Evolutionary conservation across 2,329 filamentous ascomycete species (phyloP).

Genomic region (Orbilia oligospora): DNA sequence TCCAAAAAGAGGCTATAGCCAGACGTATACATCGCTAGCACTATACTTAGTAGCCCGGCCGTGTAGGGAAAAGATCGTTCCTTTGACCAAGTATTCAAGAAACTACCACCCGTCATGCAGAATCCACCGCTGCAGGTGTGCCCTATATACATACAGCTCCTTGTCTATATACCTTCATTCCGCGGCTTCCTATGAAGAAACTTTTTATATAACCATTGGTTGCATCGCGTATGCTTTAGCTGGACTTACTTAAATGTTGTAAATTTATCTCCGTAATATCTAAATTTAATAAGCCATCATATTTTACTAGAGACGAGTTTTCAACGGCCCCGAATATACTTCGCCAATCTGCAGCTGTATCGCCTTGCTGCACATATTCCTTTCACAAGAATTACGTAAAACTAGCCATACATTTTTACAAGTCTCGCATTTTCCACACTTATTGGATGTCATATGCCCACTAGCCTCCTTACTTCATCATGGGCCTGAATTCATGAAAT

Average conservation of each 20-base stretch:
- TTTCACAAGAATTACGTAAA: background rate
- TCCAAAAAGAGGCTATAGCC: background rate
- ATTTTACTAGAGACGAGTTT: background rate
- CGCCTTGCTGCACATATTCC: background rate
- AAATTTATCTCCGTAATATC: no score
- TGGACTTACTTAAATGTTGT: no score
- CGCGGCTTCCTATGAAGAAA: no score
- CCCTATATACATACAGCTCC: background rate
- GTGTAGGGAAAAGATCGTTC: no score
- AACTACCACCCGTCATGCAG: background rate
- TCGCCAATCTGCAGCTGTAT: no score
- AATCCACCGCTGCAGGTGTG: background rate
- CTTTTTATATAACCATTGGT: background rate
- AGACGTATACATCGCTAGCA: background rate
- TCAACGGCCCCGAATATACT: background rate
- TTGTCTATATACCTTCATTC: background rate
- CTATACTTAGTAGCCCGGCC: slow-evolving; percentile 1
- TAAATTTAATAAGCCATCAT: no score
- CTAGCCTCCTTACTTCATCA: background rate
- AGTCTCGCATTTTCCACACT: background rate
- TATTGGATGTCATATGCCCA: background rate
- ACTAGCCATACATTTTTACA: background rate
- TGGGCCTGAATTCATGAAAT: background rate
- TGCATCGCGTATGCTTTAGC: background rate
- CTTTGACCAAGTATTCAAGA: background rate